Percentiles rank a stretch among this genome's conserved stretches.
Conservation (phyloP, 2,329 filamentous ascomycete genomes). For the Pyricularia sp. region DNA sequence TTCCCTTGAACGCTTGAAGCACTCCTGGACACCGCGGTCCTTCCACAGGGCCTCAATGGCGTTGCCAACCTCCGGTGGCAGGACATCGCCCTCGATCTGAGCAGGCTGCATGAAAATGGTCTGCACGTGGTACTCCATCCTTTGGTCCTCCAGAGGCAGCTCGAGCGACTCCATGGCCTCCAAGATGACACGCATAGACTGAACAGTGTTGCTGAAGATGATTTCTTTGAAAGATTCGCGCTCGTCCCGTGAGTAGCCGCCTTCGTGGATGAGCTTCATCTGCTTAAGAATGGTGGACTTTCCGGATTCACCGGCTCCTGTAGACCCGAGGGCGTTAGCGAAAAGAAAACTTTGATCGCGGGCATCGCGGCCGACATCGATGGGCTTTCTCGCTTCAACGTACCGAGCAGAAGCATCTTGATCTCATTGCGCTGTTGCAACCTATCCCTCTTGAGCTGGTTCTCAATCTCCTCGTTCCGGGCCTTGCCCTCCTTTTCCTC, state of each 20-base stretch:
- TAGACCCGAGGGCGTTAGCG: constrained; percentile 13
- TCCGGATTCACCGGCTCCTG: constrained; percentile 95
- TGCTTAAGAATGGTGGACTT: constrained; percentile 93
- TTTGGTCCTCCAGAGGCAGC: constrained; percentile 80
- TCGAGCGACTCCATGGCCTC: constrained; percentile 62
- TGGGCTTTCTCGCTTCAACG: constrained; percentile 22
- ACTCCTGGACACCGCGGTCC: constrained; percentile 85
- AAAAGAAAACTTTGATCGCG: not conserved
- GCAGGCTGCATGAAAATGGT: constrained; percentile 96
- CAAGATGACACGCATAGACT: constrained; percentile 61
- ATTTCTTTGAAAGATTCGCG: constrained; percentile 63
- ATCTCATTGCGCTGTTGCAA: constrained; percentile 99
- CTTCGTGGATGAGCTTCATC: constrained; percentile 99
- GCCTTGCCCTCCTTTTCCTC: constrained; percentile 99
- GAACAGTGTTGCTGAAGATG: constrained; percentile 62
- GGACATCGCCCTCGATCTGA: constrained; percentile 89
- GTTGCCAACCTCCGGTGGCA: constrained; percentile 88
- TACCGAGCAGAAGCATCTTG: constrained; percentile 98
- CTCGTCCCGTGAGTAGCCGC: constrained; percentile 90
- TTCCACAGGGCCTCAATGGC: constrained; percentile 91
- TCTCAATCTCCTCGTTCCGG: constrained; percentile 99
- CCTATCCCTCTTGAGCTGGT: constrained; percentile 96
- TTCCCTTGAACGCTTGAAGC: constrained; percentile 90
- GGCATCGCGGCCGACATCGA: not conserved
- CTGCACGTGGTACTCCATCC: constrained; percentile 94